Evolutionary conservation across 2,329 filamentous ascomycete genomes (phyloP), one percentile per base, ranked within the genome.

Genomic region (Beauveria caledonica): DNA sequence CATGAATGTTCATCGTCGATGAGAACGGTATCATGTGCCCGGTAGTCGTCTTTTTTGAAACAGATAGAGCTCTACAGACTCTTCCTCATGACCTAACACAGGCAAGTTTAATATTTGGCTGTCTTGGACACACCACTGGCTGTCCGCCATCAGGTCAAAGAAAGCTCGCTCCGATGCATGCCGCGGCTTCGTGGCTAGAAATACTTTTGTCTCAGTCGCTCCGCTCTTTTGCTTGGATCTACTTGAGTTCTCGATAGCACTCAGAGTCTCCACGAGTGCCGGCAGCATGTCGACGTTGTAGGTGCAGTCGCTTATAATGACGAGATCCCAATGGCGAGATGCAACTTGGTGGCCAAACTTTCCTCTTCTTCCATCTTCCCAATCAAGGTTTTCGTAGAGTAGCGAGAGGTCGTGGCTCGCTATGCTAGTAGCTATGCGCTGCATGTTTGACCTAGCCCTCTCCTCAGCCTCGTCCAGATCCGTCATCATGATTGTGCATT

Each of bases 291-390:
- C 82, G 58, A 77, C 78, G 63, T 85, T 85, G 73, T 85, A 85
- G 0, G 82, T 85, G 74, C 83, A 84, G 68, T 86, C 83, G 67
- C 81, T 84, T 23, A 85, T 71, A 57, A 83, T 73, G 51, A 84
- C 66, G 5, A 84, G 69, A 62, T 84, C 78, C 81, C 81, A 85
- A 2, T 68, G 62, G 2, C 69, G 70, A 1, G 73, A 70, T n/a
- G 65, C 63, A 1, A 73, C 74, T 25, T 74, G 67, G 0, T 71
- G 64, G 0, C 78, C 79, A 62, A 84, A 80, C 0, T 54, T 60
- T 0, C 79, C 80, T 1, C 69, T 62, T 29, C 73, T 69, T 0
- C 79, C 82, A 36, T 81, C 74, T 23, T 82, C 76, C 83, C 83
- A 85, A 69, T 85, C 80, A 11, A 85, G 72, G 48, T 79, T 80